These are phyloP conservation scores for Arachnomyces sp. DNA, from an alignment of 2,329 filamentous ascomycete genomes.

Conservation along the genomic window DNA sequence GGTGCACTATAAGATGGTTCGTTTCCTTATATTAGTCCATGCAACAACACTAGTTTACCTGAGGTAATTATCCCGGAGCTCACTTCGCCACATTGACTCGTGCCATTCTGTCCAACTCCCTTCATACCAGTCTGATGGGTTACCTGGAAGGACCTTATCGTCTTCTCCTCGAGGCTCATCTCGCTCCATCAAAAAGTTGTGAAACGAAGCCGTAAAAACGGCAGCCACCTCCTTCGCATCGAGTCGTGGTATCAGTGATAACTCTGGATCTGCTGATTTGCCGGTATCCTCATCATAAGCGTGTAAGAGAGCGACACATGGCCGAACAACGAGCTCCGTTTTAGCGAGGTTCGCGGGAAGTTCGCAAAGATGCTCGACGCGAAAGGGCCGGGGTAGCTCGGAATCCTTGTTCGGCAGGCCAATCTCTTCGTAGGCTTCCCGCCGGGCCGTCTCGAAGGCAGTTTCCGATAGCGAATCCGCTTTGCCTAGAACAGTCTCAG, in stretches of 20 bases:
- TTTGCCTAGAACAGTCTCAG: conserved; percentile 37
- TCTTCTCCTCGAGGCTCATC: conserved; percentile 47
- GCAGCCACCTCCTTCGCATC: conserved; percentile 89
- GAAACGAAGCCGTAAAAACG: conserved; percentile 84
- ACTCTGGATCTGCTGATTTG: conserved; percentile 50
- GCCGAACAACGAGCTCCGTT: conserved; percentile 66
- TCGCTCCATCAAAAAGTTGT: conserved; percentile 63
- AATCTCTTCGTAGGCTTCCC: conserved; percentile 90
- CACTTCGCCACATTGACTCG: conserved; percentile 62
- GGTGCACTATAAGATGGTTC: conserved; percentile 54
- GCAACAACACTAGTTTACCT: neutral
- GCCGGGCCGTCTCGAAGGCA: conserved; percentile 70
- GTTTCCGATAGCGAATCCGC: conserved; percentile 49
- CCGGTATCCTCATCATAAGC: conserved; percentile 44
- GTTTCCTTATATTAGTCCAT: neutral
- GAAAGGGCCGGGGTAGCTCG: conserved; percentile 67
- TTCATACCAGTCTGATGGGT: conserved; percentile 68
- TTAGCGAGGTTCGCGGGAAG: conserved; percentile 69
- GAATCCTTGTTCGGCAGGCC: conserved; percentile 62
- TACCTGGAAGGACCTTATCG: conserved; percentile 32
- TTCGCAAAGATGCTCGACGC: conserved; percentile 78
- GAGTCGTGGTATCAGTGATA: conserved; percentile 67
- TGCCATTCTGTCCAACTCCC: conserved; percentile 77
- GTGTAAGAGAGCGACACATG: conserved; percentile 71
- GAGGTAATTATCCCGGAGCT: conserved; percentile 11